Conservation (phyloP, 345 rosid species). For the Boechera divaricarpa region DNA sequence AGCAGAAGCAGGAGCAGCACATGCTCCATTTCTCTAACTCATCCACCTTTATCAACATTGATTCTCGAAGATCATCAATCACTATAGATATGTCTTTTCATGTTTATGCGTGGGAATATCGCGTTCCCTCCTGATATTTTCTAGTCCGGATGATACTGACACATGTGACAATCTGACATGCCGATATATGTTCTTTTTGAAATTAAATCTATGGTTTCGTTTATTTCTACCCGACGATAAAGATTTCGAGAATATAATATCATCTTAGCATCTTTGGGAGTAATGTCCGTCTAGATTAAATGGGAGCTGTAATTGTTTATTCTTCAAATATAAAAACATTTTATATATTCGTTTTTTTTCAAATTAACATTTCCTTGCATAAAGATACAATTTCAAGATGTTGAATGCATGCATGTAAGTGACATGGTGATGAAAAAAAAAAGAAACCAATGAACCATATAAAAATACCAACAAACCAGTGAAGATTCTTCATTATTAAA, state of each 20-base stretch:
- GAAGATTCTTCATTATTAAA: neutral
- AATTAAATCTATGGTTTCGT: slow-evolving; percentile 30
- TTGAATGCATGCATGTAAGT: neutral
- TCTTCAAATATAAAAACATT: slow-evolving; percentile 1
- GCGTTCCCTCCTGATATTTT: slow-evolving; percentile 45
- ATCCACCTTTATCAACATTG: slow-evolving; percentile 36
- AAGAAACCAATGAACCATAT: too few relatives aligned
- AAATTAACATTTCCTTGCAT: slow-evolving; percentile 4
- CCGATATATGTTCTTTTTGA: slow-evolving; percentile 16
- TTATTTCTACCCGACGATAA: slow-evolving; percentile 43
- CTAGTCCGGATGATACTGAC: slow-evolving; percentile 42
- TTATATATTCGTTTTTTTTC: neutral
- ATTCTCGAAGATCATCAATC: slow-evolving; percentile 43
- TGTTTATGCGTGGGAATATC: slow-evolving; percentile 48
- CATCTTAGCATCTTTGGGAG: slow-evolving; percentile 30
- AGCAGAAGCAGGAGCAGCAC: slow-evolving; percentile 45
- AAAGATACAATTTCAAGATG: neutral
- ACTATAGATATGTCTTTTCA: slow-evolving; percentile 34
- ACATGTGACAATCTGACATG: slow-evolving; percentile 15
- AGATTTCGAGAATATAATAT: slow-evolving; percentile 38
- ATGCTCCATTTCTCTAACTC: slow-evolving; percentile 41
- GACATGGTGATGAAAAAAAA: neutral
- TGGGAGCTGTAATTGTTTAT: slow-evolving; percentile 14
- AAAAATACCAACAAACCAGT: neutral
- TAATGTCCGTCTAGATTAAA: slow-evolving; percentile 33